Base-by-base conservation (phyloP, 208 protist genomes). In the Leishmania aethiopica region DNA sequence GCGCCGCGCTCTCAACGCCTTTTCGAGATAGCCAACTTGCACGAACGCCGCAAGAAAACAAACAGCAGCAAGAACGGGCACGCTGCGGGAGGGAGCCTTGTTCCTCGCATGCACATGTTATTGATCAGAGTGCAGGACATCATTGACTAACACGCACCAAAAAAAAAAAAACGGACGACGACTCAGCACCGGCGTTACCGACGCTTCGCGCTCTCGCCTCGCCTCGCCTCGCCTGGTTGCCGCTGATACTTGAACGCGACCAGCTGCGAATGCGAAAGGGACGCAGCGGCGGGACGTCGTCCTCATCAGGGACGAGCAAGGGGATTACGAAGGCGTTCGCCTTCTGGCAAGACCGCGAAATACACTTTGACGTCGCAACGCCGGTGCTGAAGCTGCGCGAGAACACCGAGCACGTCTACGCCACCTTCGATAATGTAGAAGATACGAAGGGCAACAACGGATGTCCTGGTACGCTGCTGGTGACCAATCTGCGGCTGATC, bases 371-470 rank as follows among this genome's bases (percentile, higher is more conserved):
- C 82, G 75, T 93, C 8, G 13, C 78, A 1, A 0, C 71, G 17
- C 35, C 60, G 25, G 88, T 92, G 19, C 78, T 99, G 40, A 74
- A 83, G 45, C 81, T 97, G 42, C 90, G 95, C 49, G 86, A 84
- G 35, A 86, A 90, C 47, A 93, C 91, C 3, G 98, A 99, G 85
- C 75, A 88, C 25, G 77, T 94, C 28, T 94, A 97, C 72, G 92
- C 96, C 69, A 91, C 84, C 35, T 87, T 99, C 75, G 75, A 89
- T 49, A 62, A 90, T 15, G 91, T 99, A 2, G 98, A 99, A 81
- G 99, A 99, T 85, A 99, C 95, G 8, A 99, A 99, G 84, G 98
- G 99, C 55, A 99, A 98, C 88, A 97, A 93, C 78, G 98, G 98
- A 28, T 89, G 98, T 76, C 84, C 82, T 28, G 99, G 99, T 17